These are phyloP conservation scores for Lachancea meyersii DNA, from an alignment of 805 yeast genomes.

Conservation along the genomic window DNA sequence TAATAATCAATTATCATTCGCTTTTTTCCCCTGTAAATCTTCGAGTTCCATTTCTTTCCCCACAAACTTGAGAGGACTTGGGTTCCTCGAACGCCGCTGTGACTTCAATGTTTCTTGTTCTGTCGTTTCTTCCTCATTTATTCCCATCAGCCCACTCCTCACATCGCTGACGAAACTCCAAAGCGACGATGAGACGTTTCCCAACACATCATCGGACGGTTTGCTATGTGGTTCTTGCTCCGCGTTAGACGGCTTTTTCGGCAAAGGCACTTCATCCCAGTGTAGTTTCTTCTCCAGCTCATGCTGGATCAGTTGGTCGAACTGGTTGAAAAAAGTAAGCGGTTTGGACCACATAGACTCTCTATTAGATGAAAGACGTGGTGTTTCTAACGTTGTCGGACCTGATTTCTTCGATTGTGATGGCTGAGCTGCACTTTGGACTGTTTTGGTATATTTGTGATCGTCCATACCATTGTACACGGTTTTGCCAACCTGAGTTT, in stretches of 20 bases:
- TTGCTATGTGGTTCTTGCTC: neutral
- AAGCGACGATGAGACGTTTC: conserved; percentile 38
- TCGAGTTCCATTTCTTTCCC: conserved; percentile 3
- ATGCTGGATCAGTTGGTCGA: conserved; percentile 58
- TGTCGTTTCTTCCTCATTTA: conserved; percentile 30
- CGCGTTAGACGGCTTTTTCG: neutral
- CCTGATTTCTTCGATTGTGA: neutral
- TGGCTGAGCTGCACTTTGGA: neutral
- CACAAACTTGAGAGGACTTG: conserved; percentile 1
- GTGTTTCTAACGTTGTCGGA: neutral
- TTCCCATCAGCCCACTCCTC: conserved; percentile 37
- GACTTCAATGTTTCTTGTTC: neutral
- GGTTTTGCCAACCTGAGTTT: conserved; percentile 30
- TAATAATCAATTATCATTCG: neutral
- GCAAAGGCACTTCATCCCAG: conserved; percentile 21
- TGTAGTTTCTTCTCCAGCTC: conserved; percentile 53
- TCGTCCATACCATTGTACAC: conserved; percentile 10
- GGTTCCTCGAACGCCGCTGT: neutral
- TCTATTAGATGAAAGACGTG: conserved; percentile 2
- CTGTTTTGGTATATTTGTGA: neutral
- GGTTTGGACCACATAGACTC: conserved; percentile 47
- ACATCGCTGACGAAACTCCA: conserved; percentile 50
- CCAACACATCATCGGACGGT: conserved; percentile 9
- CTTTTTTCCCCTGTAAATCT: conserved; percentile 1
- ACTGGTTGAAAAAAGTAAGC: conserved; percentile 54